Base-by-base conservation (phyloP, 2,329 filamentous ascomycete genomes). In the Pseudopyrenochaeta lycopersici region DNA sequence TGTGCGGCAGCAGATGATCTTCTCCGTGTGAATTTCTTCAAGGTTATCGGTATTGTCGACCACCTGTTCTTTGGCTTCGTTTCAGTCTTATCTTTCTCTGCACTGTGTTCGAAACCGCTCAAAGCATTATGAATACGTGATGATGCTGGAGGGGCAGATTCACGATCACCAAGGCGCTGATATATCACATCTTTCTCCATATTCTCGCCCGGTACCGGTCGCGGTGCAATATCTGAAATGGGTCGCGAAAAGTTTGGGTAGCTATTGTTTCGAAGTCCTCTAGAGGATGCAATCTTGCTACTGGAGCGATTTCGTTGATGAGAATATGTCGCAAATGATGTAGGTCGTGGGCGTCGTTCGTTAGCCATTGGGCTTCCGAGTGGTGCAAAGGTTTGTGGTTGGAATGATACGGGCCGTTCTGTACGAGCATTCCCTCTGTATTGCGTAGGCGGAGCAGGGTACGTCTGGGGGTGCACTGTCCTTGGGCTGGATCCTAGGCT, bases 271-370 rank as follows among this genome's bases (percentile, higher is more conserved):
- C 64, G 56, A 11, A 67, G 48, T 2, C 67, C 66, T 47, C 68
- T 54, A 6, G 68, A 72, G 3, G 69, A 72, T 2, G 68, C 69
- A 39, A 73, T 70, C 50, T 66, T 71, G 27, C 52, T 62, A 15
- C 60, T 63, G 6, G 65, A 64, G 17, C 68, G 62, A n/a, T 63
- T 58, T 27, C 66, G 61, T 20, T 61, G 54, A 11, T 69, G 63
- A 15, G 40, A 23, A 30, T 63, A 63, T 18, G 62, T 58, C 38
- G 62, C 64, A 53, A 66, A 70, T 1, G 68, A 72, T 11, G 55
- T 60, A 17, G 67, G 68, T 10, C 68, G 63, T 21, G 62, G 55
- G 10, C 66, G 58, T 43, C 47, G 50, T 29, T 64, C 54, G 44
- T 36, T 51, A 21, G 53, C 32, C 38, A 52, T 52, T 54, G 60